Base-by-base conservation (phyloP, 139 green algal species). In the Medakamo hakoo region DNA sequence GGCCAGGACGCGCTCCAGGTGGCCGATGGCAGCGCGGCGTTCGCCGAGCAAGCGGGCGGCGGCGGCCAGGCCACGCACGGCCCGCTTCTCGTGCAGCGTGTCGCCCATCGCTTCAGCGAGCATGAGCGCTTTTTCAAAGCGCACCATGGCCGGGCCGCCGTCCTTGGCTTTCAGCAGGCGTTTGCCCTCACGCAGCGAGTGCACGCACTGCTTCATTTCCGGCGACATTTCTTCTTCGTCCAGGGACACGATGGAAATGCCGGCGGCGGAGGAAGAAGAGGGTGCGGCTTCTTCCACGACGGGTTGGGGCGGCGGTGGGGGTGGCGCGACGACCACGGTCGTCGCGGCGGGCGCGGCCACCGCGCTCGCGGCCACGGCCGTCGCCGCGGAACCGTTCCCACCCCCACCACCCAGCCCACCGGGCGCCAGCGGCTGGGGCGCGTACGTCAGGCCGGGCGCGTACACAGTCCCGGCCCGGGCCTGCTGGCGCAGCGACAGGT, bases 51-150 rank as follows among this genome's bases (percentile, higher is more conserved):
- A 60, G 9, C 86, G 70, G 20, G 77, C 71, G 20, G 82, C 71
- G 14, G 89, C 89, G 4, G 89, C 88, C 32, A 95, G 75, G 4
- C 89, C 89, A 27, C 89, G 75, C n/a, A 84, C 74, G 22, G 88
- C 88, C 0, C 89, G 76, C n/a, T 87, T 73, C 73, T 96, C 79
- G 66, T 92, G 82, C 22, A 92, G 59, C 68, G 71, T 82, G 65
- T 94, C 80, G 1, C 71, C 73, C 2, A 83, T 62, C 1, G 68
- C 71, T 69, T 65, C 49, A 23, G 82, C 84, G 60, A 95, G 77
- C 85, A 96, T 92, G 21, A 91, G 83, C 59, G 89, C 89, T 76
- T 95, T 95, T 68, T 96, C 88, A 70, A 96, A 96, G 20, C 87
- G 75, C 30, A 94, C 85, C 81, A 96, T 79, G 2, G 89, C 89